Conservation (phyloP, 164 flowering plant species). For the Magnolia sinica region DNA sequence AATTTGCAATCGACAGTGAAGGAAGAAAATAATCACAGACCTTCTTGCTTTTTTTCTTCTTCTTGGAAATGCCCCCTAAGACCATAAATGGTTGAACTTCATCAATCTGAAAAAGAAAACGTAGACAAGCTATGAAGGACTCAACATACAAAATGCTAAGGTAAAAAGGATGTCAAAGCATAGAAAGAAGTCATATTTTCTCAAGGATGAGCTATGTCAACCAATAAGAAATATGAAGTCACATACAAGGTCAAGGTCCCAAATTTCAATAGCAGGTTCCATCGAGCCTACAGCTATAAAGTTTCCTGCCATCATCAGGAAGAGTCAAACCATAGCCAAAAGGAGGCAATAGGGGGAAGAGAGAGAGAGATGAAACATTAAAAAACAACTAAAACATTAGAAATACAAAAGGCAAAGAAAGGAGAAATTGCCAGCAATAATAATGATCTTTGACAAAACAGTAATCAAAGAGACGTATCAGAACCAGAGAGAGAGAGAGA, state of each 20-base stretch:
- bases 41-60: slow-evolving; percentile 60
- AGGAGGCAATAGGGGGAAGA: neutral
- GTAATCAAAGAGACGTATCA: too few species aligned
- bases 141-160: neutral
- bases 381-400: neutral
- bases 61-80: slow-evolving; percentile 66
- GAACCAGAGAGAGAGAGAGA: too few species aligned
- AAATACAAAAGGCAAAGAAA: neutral
- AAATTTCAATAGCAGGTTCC: slow-evolving; percentile 94
- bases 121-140: neutral
- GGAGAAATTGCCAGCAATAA: neutral
- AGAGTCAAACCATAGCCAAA: neutral
- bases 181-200: neutral
- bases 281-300: slow-evolving; percentile 69
- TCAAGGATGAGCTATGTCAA: neutral
- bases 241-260: slow-evolving; percentile 96
- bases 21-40: slow-evolving; percentile 25
- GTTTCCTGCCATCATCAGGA: slow-evolving; percentile 24
- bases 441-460: too few species aligned
- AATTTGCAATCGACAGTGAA: neutral
- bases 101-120: slow-evolving; percentile 52
- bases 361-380: neutral
- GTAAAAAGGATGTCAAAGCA: neutral
- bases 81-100: slow-evolving; percentile 70
- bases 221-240: neutral